Evolutionary conservation across 371 early-diverging fungal species (phyloP), one percentile per base, ranked within the genome.

Genomic region (Choanephora cucurbitarum): DNA sequence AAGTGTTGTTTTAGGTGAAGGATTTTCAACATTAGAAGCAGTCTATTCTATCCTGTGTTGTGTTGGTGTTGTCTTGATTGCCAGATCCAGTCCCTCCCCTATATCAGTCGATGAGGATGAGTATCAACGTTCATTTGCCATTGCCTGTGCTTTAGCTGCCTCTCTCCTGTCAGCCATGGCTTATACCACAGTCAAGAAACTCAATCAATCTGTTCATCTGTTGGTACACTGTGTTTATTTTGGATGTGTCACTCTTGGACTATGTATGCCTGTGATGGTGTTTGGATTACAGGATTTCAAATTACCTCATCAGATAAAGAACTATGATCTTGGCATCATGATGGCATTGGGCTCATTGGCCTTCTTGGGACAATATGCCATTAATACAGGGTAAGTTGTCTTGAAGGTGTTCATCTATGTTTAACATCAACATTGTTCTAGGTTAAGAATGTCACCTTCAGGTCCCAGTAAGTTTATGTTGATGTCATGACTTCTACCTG

Each of bases 181-280:
- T 5, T 91, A 88, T 64, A 76, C 84, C 22, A 73, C 85, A 14
- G 87, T 89, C 31, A 83, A 89, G 42, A 85, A 83, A 62, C 69
- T 91, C 18, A 89, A 90, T 13, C 77, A 72, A 37, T 60, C 73
- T 5, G 69, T 74, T 0, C 89, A 89, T 51, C 80, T 81, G 9
- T 71, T 91, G 75, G 86, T 86, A 7, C 91, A 90, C 51, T 82
- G 89, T 17, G 77, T 82, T 23, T 90, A 90, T 52, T 89, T 89
- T 75, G 93, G 93, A n/a, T 58, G 70, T 5, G 56, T 88, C 17
- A 72, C 79, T 23, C 23, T 51, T 0, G 60, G 34, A 44, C 60
- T 32, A 3, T 55, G 57, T 77, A 7, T 43, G 6, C 79, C 15
- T 32, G 14, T 15, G 17, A 57, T n/a, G 8, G 28, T 54, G 32